A percentile compares a stretch with the other conserved stretches of the same genome.
Evolutionary conservation across 129 eudicot species (phyloP).

Genomic region (Flaveria brownii): DNA sequence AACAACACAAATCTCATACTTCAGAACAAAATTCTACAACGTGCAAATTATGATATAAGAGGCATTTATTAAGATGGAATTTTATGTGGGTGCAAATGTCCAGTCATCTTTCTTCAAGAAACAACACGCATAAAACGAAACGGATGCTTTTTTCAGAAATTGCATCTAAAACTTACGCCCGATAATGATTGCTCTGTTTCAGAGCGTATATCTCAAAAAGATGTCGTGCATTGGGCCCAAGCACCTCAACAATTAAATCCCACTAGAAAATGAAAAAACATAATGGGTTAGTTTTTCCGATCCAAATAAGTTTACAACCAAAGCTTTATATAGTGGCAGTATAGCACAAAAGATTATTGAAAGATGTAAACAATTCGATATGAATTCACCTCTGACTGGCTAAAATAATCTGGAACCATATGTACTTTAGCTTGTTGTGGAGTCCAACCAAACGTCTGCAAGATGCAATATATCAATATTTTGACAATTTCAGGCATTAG

Average conservation of each 20-base stretch:
- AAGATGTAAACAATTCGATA: constrained; percentile 2
- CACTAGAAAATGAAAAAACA: constrained; percentile 55
- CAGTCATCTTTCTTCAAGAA: constrained; percentile 16
- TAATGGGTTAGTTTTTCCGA: constrained; percentile 10
- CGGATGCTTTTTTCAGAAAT: neutral
- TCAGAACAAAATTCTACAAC: constrained; percentile 6
- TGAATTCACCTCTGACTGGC: constrained; percentile 70
- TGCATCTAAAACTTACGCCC: constrained; percentile 50
- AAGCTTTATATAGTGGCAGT: constrained; percentile 11
- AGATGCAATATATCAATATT: constrained; percentile 19
- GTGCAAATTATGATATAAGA: neutral
- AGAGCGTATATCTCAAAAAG: constrained; percentile 86
- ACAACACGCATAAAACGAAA: neutral
- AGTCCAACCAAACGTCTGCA: constrained; percentile 93
- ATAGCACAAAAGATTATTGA: neutral
- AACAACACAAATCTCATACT: constrained; percentile 2
- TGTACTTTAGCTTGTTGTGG: constrained; percentile 89
- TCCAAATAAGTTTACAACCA: neutral
- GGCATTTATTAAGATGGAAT: neutral
- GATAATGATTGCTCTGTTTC: constrained; percentile 74
- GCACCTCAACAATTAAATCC: constrained; percentile 71
- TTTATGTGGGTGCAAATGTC: neutral
- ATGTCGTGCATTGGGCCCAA: constrained; percentile 89
- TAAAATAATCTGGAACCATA: constrained; percentile 82
- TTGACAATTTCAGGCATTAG: neutral